Base-by-base conservation (phyloP, 768 basidiomycete species). In the Mycena latifolia region DNA sequence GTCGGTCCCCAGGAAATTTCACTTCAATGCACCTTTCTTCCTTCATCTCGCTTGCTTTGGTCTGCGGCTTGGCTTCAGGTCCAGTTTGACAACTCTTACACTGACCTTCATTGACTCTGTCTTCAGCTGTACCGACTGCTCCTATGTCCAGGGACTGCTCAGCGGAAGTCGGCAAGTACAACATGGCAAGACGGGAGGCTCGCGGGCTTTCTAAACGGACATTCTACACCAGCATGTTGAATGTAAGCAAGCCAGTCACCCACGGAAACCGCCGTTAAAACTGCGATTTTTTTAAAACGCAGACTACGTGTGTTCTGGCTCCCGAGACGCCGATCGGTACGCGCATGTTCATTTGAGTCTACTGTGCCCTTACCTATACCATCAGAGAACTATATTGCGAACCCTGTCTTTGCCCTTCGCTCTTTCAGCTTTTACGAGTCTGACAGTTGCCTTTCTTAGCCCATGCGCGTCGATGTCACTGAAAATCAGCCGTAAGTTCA, bases 401-500 rank as follows among this genome's bases (percentile, higher is more conserved):
- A 70, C 58, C 58, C 72, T 24, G 72, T 73, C 3, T 50, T 1
- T n/a, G n/a, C n/a, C n/a, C n/a, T n/a, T n/a, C n/a, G n/a, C n/a
- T n/a, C n/a, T n/a, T n/a, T n/a, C n/a, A n/a, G n/a, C n/a, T n/a
- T n/a, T n/a, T n/a, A n/a, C n/a, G n/a, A n/a, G n/a, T n/a, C n/a
- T n/a, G n/a, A n/a, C n/a, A n/a, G n/a, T n/a, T n/a, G n/a, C n/a
- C n/a, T n/a, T n/a, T n/a, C n/a, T 18, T 18, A 78, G 70, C 71
- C 74, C 27, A 29, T 79, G 28, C 69, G 72, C 35, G 66, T 72
- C 1, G 70, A 78, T 55, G 61, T 80, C 39, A 76, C 70, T 7
- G 76, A 76, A 39, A 70, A 72, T 25, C 74, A 78, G 62, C 56
- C 64, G 77, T 78, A 63, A 60, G n/a, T n/a, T n/a, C n/a, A n/a